Evolutionary conservation across 2,329 filamentous ascomycete species (phyloP), one percentile per base, ranked within the genome.

Genomic region (Fusarium tjaetaba): DNA sequence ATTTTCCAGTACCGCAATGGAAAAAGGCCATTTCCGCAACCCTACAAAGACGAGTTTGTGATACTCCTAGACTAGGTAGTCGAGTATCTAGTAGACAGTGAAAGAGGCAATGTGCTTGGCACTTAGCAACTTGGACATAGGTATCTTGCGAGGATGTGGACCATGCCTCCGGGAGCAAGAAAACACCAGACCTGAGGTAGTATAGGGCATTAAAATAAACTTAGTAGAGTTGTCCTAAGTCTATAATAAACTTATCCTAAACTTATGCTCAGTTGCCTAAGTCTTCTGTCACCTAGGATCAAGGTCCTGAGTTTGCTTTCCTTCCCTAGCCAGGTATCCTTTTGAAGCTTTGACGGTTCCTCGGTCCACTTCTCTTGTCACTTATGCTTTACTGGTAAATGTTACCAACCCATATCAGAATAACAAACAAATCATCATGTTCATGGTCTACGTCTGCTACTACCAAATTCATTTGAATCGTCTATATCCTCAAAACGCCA

Each of bases 401-500:
- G 53, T 48, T 43, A 28, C 14, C 22, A 34, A n/a, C 22, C 7
- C 11, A 16, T n/a, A n/a, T 16, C 22, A 46, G 20, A 24, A 57
- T 77, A 68, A 75, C 61, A 74, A 59, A 69, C 56, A 76, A 77
- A 76, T 78, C 71, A 70, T 80, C 75, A 80, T 79, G 71, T 77
- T 79, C 77, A 68, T 79, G 65, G 77, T 79, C 78, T 81, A 80
- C 73, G 76, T 79, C 76, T 72, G 76, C 76, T 77, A 76, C 76
- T 76, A 76, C 65, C 70, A 77, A 81, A 76, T 80, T 81, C 80
- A 76, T 83, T 65, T 77, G 78, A 81, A 80, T 82, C 80, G 78
- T 83, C 81, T 83, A 83, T 82, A 77, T 72, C 77, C 77, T 80
- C 80, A 79, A 79, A 82, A 83, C 81, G 81, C 81, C 81, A 74